Conservation (phyloP, 352 stramenopile species). For the Aphanomyces astaci region DNA sequence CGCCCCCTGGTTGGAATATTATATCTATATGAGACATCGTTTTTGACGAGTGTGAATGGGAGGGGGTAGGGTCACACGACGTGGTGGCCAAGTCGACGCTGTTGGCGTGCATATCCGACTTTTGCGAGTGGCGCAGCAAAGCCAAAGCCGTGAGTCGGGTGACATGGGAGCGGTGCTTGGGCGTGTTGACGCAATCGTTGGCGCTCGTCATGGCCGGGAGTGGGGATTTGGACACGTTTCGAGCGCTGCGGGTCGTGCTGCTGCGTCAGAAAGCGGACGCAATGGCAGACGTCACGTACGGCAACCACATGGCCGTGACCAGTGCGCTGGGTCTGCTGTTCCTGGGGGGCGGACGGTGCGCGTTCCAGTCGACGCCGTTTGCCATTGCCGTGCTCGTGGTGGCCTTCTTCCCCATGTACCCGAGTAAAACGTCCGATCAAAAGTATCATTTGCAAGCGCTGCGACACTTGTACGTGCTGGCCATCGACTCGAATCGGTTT, state of each 20-base stretch:
- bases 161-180: conserved; percentile 92
- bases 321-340: conserved; percentile 96
- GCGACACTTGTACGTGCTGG: conserved; percentile 88
- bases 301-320: conserved; percentile 92
- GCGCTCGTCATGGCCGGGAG: conserved; percentile 94
- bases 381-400: conserved; percentile 93
- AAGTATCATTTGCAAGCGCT: conserved; percentile 85
- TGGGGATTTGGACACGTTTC: conserved; percentile 90
- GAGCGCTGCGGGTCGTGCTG: conserved; percentile 84
- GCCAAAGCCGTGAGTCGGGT: conserved; percentile 58
- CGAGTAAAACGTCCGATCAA: conserved; percentile 90
- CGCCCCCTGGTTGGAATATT: too few species aligned
- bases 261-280: conserved; percentile 65
- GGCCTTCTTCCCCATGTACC: conserved; percentile 91
- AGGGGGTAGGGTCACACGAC: conserved; percentile 67
- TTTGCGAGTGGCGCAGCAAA: conserved; percentile 47
- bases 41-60: too few species aligned
- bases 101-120: conserved; percentile 34
- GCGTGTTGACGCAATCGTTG: conserved; percentile 84
- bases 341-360: conserved; percentile 88
- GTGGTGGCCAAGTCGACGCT: conserved; percentile 42
- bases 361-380: conserved; percentile 41
- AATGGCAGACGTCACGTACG: conserved; percentile 80
- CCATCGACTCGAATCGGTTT: conserved; percentile 60
- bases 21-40: too few species aligned